Base-by-base conservation (phyloP, 768 basidiomycete species). In the Dentipellis sp. region DNA sequence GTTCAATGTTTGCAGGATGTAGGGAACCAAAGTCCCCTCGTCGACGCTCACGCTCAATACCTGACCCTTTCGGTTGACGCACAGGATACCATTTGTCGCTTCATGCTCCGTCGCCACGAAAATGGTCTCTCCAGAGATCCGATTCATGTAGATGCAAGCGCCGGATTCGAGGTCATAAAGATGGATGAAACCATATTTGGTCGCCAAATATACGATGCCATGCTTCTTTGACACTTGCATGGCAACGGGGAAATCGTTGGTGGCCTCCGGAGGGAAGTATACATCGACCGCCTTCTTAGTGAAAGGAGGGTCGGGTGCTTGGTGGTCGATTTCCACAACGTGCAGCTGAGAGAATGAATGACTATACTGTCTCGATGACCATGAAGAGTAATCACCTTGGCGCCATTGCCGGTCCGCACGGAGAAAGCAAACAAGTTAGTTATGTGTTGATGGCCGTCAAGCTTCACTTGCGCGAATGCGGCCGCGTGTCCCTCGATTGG, bases 61-160 rank as follows among this genome's bases (percentile, higher is more conserved):
- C 71, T 99, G 97, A 35, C 97, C 97, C 74, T 98, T 98, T 80
- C 95, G 91, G 82, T 99, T 99, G 67, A 99, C 94, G 62, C 95
- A 95, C 60, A 99, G 92, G 70, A 99, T 97, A 75, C 97, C 97
- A 66, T 92, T 82, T 3, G 86, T 84, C 16, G 85, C 81, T 69
- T 97, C 94, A 66, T 97, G 93, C 66, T 97, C 94, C 36, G 95
- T 91, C 11, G 97, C 97, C 47, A 97, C 94, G 68, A 99, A 99
- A 68, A 99, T 98, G 36, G 97, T 98, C 75, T 99, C 97, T 36
- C 97, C 95, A 45, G 91, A 94, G 69, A 99, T 99, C 62, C 97
- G 89, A 80, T 99, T 99, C 97, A 99, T 99, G 77, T 98, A 99
- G 58, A 99, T 84, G 74, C 97, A 98, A 46, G 91, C 86, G 56